Conservation (phyloP, 305 asterid species). For the Striga hermonthica region DNA sequence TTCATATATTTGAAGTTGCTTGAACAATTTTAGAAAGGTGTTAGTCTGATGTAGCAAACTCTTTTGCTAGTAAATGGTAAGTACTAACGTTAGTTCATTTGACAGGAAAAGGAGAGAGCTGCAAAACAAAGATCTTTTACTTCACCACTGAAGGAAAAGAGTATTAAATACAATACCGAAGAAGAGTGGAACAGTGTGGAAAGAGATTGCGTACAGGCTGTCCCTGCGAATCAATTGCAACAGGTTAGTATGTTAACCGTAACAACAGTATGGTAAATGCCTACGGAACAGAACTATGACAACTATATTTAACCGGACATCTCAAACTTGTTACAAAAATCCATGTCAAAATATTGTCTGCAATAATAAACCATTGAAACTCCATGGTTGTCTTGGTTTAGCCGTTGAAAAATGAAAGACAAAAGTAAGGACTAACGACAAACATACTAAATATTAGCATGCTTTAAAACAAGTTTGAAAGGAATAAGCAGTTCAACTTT, state of each 20-base stretch:
- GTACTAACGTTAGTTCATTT: conserved; percentile 29
- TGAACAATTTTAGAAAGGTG: conserved; percentile 14
- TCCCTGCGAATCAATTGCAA: conserved; percentile 24
- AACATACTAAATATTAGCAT: conserved; percentile 13
- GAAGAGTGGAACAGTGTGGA: conserved; percentile 25
- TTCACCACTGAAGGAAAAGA: conserved; percentile 29
- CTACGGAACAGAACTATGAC: neutral
- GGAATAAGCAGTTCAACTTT: conserved; percentile 3
- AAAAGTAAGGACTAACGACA: conserved; percentile 1
- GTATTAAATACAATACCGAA: conserved; percentile 7
- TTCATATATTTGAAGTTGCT: conserved; percentile 13
- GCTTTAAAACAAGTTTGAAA: conserved; percentile 21
- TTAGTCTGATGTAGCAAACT: neutral
- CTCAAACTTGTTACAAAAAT: conserved; percentile 19
- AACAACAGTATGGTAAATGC: conserved; percentile 6
- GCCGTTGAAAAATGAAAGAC: conserved; percentile 13
- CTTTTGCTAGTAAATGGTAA: conserved; percentile 22
- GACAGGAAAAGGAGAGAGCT: conserved; percentile 38
- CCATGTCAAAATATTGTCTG: conserved; percentile 6
- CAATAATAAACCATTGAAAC: neutral
- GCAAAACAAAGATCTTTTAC: conserved; percentile 26
- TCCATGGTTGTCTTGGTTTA: conserved; percentile 1
- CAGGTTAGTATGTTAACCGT: conserved; percentile 24
- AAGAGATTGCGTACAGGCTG: conserved; percentile 9
- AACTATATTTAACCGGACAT: conserved; percentile 8